Base-by-base conservation (phyloP, 208 protist genomes). In the Herpetomonas tarakana region DNA sequence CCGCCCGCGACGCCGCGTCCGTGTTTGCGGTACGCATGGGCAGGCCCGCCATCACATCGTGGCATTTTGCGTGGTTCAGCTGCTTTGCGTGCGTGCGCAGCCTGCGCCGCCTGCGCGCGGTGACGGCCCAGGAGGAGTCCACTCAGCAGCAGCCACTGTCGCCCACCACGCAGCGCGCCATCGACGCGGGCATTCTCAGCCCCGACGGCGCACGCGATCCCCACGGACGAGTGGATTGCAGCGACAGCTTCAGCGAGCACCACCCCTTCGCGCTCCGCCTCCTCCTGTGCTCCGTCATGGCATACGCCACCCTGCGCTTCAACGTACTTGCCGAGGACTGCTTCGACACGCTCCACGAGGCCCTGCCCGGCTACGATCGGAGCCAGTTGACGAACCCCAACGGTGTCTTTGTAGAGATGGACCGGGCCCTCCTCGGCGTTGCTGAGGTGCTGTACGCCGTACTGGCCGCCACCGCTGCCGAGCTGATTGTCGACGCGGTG, bases 371-470 rank as follows among this genome's bases (percentile, higher is more conserved):
- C 50, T 25, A 54, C 50, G 49, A 56, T 51, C 38, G 31, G 26
- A 55, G 60, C 38, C 59, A 60, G 24, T 26, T 69, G 50, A 78
- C 77, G n/a, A 69, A 85, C 45, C 73, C 77, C 2, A 91, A 91
- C 39, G 84, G 81, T 21, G 57, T 86, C 35, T 79, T 88, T 53
- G 44, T 91, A 18, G 80, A 91, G 58, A 76, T 70, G 54, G 72
- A 74, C 29, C 41, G 57, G 9, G 65, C 70, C 44, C 58, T 88
- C 19, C 46, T 47, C 24, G 60, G 56, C 38, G 74, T 80, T 22
- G 58, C 61, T 16, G 64, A 68, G 27, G 60, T 79, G 19, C 57
- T 91, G n/a, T 70, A 74, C 31, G 58, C 54, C 14, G 69, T 76
- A 51, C 67, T 88, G 22, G 66, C 63, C 52, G 35, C 47, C 3